phyloP scores from a whole-genome alignment of 1,139 yeast genomes.

The Yamadazyma siamensis region DNA sequence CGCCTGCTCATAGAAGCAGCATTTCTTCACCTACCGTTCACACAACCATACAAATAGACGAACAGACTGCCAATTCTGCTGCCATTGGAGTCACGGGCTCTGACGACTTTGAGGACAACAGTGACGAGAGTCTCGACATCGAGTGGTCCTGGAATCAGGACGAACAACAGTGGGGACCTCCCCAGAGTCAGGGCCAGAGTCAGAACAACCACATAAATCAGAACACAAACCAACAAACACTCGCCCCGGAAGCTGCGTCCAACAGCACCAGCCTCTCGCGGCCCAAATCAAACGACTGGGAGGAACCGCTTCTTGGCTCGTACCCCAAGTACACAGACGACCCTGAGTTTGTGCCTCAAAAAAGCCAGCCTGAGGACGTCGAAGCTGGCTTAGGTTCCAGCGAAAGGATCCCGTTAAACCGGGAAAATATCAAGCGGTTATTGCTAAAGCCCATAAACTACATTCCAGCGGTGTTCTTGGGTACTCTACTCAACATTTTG shows the following conservation, averaged over 20 bases:
- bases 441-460: conserved; percentile 44
- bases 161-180: conserved; percentile 21
- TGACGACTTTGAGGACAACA: conserved; percentile 5
- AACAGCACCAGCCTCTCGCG: too few species aligned
- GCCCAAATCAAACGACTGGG: neutral
- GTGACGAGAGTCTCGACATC: conserved; percentile 1
- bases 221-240: too few species aligned
- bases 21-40: conserved; percentile 37
- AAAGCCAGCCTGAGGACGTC: neutral
- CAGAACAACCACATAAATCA: too few species aligned
- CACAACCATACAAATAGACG: conserved; percentile 52
- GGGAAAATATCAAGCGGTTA: conserved; percentile 6
- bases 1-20: conserved; percentile 13
- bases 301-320: too few species aligned
- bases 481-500: conserved; percentile 76
- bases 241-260: neutral
- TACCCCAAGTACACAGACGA: conserved; percentile 1
- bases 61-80: conserved; percentile 63
- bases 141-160: conserved; percentile 10
- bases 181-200: conserved; percentile 7
- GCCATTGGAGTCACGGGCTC: conserved; percentile 52
- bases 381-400: neutral
- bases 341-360: conserved; percentile 1
- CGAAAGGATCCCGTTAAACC: neutral
- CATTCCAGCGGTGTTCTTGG: conserved; percentile 78